Conservation (phyloP, 768 basidiomycete species). For the Xerocomellus amylosporus region DNA sequence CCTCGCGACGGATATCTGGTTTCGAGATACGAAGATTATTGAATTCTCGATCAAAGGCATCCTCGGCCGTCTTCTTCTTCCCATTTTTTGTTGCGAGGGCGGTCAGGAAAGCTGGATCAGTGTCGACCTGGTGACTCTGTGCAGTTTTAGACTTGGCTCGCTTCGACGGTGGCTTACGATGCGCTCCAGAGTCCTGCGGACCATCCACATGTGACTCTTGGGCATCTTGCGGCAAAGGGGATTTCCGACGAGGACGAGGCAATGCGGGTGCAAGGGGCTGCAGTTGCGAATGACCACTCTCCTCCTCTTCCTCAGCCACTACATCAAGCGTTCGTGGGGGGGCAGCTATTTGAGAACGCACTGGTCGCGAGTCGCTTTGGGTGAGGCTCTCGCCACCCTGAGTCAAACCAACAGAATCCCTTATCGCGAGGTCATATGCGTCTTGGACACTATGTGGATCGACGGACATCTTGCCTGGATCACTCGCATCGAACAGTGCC, state of each 20-base stretch:
- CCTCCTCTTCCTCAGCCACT: slow-evolving; percentile 58
- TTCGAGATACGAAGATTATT: slow-evolving; percentile 71
- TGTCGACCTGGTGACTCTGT: slow-evolving; percentile 39
- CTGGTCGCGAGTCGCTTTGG: slow-evolving; percentile 23
- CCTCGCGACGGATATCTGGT: slow-evolving; percentile 50
- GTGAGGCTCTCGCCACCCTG: slow-evolving; percentile 25
- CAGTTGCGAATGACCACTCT: slow-evolving; percentile 23
- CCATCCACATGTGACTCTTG: neutral
- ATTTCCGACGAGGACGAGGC: neutral
- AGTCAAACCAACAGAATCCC: slow-evolving; percentile 11
- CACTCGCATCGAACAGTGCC: slow-evolving; percentile 63
- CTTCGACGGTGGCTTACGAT: slow-evolving; percentile 4
- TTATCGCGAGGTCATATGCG: slow-evolving; percentile 8
- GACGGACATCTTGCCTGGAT: slow-evolving; percentile 43
- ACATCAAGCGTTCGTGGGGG: slow-evolving; percentile 30
- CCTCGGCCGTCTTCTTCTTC: slow-evolving; percentile 60
- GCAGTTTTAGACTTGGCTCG: slow-evolving; percentile 2
- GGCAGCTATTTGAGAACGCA: slow-evolving; percentile 1
- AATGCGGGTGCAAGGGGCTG: neutral
- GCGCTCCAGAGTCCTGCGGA: slow-evolving; percentile 28
- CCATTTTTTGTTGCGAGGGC: slow-evolving; percentile 72
- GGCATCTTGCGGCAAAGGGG: neutral
- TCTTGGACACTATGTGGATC: slow-evolving; percentile 19
- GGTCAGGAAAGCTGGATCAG: slow-evolving; percentile 65
- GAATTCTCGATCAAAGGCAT: slow-evolving; percentile 76